Evolutionary conservation across 2,329 filamentous ascomycete genomes (phyloP), one percentile per base, ranked within the genome.

Genomic region (Parafenestella ontariensis): DNA sequence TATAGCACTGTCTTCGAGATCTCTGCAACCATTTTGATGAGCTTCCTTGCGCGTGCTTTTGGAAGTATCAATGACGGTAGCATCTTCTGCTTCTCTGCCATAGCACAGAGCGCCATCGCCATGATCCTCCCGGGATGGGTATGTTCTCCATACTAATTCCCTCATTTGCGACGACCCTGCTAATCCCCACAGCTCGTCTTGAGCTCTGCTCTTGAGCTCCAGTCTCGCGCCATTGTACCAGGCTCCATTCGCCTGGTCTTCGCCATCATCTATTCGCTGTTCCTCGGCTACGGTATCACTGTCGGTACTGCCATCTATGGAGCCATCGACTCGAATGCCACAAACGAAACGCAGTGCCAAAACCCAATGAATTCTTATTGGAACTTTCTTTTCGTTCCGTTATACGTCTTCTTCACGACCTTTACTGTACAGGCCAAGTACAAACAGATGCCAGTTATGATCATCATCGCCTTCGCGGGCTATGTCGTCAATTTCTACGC

Each of bases 351-450:
- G 2, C 68, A 68, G 5, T 82, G 79, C 67, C 50, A 52, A 3
- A 72, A 79, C 33, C 72, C 80, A 0, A 77, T 87, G 28, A 75
- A 76, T 17, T 79, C 82, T 6, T 77, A 80, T 26, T 84, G 82
- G 61, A 83, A 82, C 45, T 91, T 92, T 76, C 78, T 88, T 20
- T 92, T 91, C 68, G 91, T 94, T 0, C 86, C 84, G 5, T 93
- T 92, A 71, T 87, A 90, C 17, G 71, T 91, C 36, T 90, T 88
- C 66, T 83, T 93, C 46, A 88, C 89, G 1, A 69, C 68, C 56
- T 82, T 92, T 67, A 88, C 92, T 67, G 92, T 93, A 71, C 89
- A 93, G 61, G 89, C 89, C 52, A 91, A 91, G 74, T 91, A 85
- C 85, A 87, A 85, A 64, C 90, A 94, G 71, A 84, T 87, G 31